A percentile compares a stretch with the other conserved stretches of the same genome.
Evolutionary conservation across 768 basidiomycete species (phyloP).

Genomic region (Trametes gibbosa): DNA sequence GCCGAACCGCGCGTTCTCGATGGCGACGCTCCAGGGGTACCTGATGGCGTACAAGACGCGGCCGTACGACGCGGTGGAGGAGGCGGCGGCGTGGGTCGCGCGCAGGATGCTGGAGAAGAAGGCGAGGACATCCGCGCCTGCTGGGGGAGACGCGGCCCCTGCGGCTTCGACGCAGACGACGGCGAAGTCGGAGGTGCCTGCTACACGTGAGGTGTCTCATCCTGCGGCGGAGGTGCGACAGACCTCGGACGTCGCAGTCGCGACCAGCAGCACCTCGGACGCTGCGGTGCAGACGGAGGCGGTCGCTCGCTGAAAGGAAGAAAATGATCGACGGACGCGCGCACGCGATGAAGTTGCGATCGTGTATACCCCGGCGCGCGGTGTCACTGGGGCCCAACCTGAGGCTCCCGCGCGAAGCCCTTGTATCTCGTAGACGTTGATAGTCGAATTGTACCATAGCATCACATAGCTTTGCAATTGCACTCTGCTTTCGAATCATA

Average conservation of each 20-base stretch:
- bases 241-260: not conserved
- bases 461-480: not conserved
- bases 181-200: not conserved
- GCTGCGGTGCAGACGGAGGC: not conserved
- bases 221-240: not conserved
- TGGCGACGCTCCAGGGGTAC: conserved; percentile 53
- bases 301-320: not conserved
- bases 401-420: not conserved
- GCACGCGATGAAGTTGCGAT: not conserved
- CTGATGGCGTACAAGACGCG: conserved; percentile 66
- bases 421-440: not conserved
- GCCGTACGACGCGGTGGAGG: conserved; percentile 51
- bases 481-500: not conserved
- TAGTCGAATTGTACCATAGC: not conserved
- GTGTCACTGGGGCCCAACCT: not conserved
- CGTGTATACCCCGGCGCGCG: not conserved
- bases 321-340: not conserved
- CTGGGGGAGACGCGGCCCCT: not conserved
- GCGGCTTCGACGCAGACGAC: not conserved
- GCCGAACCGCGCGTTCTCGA: conserved; percentile 34
- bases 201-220: no score
- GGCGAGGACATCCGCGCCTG: not conserved
- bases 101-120: conserved; percentile 9
- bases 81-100: conserved; percentile 16
- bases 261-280: not conserved